phyloP scores from a whole-genome alignment of 2,329 filamentous ascomycete genomes.

The Mycogone perniciosa region DNA sequence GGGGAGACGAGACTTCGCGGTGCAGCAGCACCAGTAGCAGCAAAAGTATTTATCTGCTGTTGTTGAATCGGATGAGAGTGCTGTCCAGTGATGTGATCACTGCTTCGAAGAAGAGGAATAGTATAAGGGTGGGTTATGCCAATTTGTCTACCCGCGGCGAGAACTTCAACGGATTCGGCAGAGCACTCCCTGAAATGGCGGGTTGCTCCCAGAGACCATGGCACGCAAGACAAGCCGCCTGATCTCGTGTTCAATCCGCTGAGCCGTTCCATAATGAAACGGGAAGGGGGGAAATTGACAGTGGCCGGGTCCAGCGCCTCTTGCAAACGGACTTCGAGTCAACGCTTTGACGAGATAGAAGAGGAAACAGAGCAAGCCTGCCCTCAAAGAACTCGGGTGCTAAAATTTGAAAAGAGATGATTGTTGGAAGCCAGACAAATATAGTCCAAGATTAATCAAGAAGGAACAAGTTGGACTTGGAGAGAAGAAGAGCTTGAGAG shows the following conservation, averaged over 20 bases:
- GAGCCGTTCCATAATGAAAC: conserved; percentile 6
- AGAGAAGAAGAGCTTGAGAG: not conserved
- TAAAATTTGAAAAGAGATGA: too few relatives aligned
- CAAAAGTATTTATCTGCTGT: not conserved
- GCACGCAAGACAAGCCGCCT: conserved; percentile 3
- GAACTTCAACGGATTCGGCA: not conserved
- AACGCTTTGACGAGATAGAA: not conserved
- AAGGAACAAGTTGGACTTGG: not conserved
- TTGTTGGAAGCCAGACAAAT: too few relatives aligned
- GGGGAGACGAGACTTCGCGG: conserved; percentile 1
- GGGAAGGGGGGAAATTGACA: not conserved
- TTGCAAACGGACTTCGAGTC: not conserved
- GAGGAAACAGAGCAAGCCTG: not conserved
- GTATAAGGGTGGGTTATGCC: not conserved
- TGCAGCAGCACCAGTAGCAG: not conserved
- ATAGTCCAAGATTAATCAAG: too few relatives aligned
- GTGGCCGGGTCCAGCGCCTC: too few relatives aligned
- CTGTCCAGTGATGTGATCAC: not conserved
- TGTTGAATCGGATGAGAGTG: conserved; percentile 2
- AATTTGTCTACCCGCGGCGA: conserved; percentile 1
- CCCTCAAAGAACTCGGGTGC: too few relatives aligned
- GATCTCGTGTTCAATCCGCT: conserved; percentile 5
- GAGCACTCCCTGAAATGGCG: conserved; percentile 8
- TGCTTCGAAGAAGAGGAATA: not conserved
- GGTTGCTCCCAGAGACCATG: conserved; percentile 4